A percentile compares a stretch with the other conserved stretches of the same genome.
These are phyloP conservation scores for Salix koriyanagi DNA, from an alignment of 345 rosid species.

Conservation along the genomic window DNA sequence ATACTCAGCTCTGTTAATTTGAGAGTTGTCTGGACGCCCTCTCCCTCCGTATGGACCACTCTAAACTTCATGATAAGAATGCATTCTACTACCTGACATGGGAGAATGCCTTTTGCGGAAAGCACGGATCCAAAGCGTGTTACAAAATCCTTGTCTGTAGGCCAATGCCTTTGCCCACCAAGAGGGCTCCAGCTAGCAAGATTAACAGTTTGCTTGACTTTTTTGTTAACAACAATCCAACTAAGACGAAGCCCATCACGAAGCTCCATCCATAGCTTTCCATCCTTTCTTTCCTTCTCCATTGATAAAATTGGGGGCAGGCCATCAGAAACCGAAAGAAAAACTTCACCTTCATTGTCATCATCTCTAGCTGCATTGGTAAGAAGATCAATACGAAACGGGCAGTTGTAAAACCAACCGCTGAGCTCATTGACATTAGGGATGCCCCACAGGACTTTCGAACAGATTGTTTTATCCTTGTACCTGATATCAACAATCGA, in stretches of 20 bases:
- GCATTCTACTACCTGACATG: slow-evolving; percentile 69
- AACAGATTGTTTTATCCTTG: slow-evolving; percentile 55
- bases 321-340: slow-evolving; percentile 60
- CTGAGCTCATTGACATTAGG: slow-evolving; percentile 61
- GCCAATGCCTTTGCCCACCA: slow-evolving; percentile 82
- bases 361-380: slow-evolving; percentile 40
- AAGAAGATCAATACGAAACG: slow-evolving; percentile 63
- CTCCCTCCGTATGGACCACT: slow-evolving; percentile 45
- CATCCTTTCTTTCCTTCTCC: slow-evolving; percentile 71
- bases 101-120: slow-evolving; percentile 64
- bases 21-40: slow-evolving; percentile 43
- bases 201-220: slow-evolving; percentile 62
- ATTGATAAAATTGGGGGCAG: slow-evolving; percentile 55
- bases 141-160: slow-evolving; percentile 73
- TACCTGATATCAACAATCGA: slow-evolving; percentile 63
- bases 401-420: slow-evolving; percentile 73
- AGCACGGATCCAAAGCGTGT: slow-evolving; percentile 69
- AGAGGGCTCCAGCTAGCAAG: slow-evolving; percentile 77
- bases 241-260: slow-evolving; percentile 61
- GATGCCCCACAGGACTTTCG: slow-evolving; percentile 69
- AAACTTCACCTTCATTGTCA: slow-evolving; percentile 45
- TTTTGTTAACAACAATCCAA: slow-evolving; percentile 72
- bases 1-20: slow-evolving; percentile 66
- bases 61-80: slow-evolving; percentile 63
- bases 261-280: slow-evolving; percentile 70